Base-by-base conservation (phyloP, 1,284 basidiomycete species). In the Trichosporon coremiiforme region DNA sequence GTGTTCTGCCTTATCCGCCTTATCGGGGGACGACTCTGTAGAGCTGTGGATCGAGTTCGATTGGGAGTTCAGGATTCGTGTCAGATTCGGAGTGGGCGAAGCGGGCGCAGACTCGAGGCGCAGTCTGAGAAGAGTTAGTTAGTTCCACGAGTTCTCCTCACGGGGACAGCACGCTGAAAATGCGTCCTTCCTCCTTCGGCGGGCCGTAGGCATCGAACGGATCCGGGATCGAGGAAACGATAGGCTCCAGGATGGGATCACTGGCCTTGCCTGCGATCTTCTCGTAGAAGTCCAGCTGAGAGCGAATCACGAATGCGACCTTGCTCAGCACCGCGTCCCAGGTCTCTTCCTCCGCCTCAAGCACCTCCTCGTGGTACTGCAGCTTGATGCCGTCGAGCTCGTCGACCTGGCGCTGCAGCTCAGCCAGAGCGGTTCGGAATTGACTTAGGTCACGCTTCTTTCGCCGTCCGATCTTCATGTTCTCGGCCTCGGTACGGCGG, bases 141-240 rank as follows among this genome's bases (percentile, higher is more conserved):
- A 41, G 5, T 6, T 38, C 17, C 35, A 17, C 17, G 3, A 22
- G 17, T 36, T 10, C 45, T 2, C 90, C 91, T 68, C 90, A 87
- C 33, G 93, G 93, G n/a, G 92, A 89, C 1, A 95, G 87, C 71
- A 98, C 95, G 78, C 89, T 92, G 84, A 97, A 96, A 75, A 98
- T 95, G 79, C 95, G 90, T 75, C 94, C 91, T 79, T 95, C 92
- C 66, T 91, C 87, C 75, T 91, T 91, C 2, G 91, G 89, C 15
- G 92, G 91, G 10, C 93, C 94, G 78, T 97, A 97, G 0, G 92
- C 88, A 75, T 95, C 92, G 74, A 97, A 97, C 25, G 95, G 93
- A 81, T 98, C 95, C 12, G 94, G 94, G 62, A 96, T 89, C 7
- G 90, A 88, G 78, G 94, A 90, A 2, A 97, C 86, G 88, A 98